Evolutionary conservation across 176 grass and related monocot species (phyloP).

Genomic region (Pontederia crassipes): DNA sequence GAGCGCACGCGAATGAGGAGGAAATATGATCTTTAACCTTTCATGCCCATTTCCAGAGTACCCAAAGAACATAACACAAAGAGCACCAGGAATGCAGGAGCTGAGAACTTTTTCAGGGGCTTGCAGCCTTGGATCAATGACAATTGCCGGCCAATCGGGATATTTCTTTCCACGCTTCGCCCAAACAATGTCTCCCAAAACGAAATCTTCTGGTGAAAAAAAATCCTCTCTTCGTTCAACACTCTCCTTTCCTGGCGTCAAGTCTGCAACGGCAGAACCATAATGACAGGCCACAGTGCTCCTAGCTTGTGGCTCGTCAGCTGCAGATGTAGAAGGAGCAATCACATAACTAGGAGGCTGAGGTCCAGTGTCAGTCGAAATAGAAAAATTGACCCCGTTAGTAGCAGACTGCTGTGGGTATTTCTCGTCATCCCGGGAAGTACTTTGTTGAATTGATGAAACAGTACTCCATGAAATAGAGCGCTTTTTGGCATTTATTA

Average conservation of each 20-base stretch:
- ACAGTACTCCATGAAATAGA: conserved; percentile 31
- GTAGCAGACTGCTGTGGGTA: neutral
- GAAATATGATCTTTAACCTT: conserved; percentile 37
- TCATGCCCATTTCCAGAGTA: conserved; percentile 23
- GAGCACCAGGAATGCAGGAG: conserved; percentile 57
- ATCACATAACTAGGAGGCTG: no score
- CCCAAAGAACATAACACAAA: conserved; percentile 88
- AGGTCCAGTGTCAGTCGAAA: no score
- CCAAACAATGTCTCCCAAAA: conserved; percentile 74
- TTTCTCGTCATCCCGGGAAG: conserved; percentile 3
- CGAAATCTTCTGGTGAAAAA: conserved; percentile 56
- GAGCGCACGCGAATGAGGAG: neutral
- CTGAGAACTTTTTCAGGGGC: conserved; percentile 65
- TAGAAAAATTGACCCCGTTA: no score
- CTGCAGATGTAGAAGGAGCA: neutral
- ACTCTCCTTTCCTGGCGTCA: conserved; percentile 31
- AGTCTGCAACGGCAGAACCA: conserved; percentile 20
- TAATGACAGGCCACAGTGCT: neutral
- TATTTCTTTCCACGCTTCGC: conserved; percentile 61
- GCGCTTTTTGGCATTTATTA: conserved; percentile 16
- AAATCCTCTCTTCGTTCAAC: conserved; percentile 33
- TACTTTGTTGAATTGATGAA: conserved; percentile 32
- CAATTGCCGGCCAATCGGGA: conserved; percentile 67
- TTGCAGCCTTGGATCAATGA: conserved; percentile 63
- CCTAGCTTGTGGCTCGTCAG: neutral